phyloP scores from a whole-genome alignment of 1,284 basidiomycete genomes.

The Leccinum subrobustum region DNA sequence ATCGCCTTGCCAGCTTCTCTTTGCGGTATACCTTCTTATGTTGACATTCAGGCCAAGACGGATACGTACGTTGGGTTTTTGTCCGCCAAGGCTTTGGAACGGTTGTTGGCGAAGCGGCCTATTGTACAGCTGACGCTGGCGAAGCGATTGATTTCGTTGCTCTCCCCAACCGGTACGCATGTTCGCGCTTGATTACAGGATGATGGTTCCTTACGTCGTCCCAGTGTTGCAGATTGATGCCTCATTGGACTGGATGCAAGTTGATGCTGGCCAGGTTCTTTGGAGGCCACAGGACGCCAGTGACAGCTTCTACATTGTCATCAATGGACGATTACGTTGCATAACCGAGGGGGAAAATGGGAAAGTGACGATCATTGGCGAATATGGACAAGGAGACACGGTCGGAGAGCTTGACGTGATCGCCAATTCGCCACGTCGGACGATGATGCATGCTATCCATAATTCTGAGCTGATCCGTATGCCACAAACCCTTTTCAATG shows the following conservation, averaged over 20 bases:
- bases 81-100: constrained; percentile 85
- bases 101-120: constrained; percentile 89
- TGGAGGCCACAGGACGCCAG: constrained; percentile 90
- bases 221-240: constrained; percentile 95
- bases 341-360: constrained; percentile 70
- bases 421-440: constrained; percentile 84
- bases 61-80: constrained; percentile 97
- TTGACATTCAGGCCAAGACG: constrained; percentile 95
- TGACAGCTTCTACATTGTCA: constrained; percentile 98
- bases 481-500: constrained; percentile 97
- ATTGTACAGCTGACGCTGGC: constrained; percentile 96
- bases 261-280: constrained; percentile 88
- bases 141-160: constrained; percentile 89
- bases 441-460: constrained; percentile 95
- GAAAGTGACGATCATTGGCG: constrained; percentile 81
- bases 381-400: constrained; percentile 92
- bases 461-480: constrained; percentile 98
- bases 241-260: constrained; percentile 98
- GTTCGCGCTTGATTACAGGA: background rate
- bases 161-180: constrained; percentile 82
- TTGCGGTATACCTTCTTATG: constrained; percentile 90
- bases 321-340: constrained; percentile 93
- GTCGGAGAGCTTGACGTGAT: constrained; percentile 97
- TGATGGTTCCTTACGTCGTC: constrained; percentile 5
- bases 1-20: constrained; percentile 64